Evolutionary conservation across 768 basidiomycete genomes (phyloP).

Genomic region (Leccinum boreale): DNA sequence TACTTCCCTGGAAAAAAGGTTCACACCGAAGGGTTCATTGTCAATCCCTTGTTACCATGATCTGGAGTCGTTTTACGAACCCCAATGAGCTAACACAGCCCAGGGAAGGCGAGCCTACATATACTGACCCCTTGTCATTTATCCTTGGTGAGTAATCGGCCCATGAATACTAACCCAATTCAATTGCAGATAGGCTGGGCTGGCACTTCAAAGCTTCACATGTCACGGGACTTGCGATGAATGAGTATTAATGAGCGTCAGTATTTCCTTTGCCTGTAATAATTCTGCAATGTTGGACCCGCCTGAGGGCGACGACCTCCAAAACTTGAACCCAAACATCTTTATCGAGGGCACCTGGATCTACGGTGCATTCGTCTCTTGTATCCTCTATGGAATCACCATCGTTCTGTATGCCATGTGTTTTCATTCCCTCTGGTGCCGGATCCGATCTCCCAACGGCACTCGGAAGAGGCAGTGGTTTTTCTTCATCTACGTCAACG

Average conservation of each 20-base stretch:
- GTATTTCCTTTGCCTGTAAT: neutral
- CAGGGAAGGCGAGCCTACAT: neutral
- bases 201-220: neutral
- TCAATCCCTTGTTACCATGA: no score
- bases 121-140: neutral
- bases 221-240: no score
- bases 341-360: slow-evolving; percentile 29
- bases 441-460: slow-evolving; percentile 11
- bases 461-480: slow-evolving; percentile 22
- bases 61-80: no score
- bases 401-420: slow-evolving; percentile 27
- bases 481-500: slow-evolving; percentile 28
- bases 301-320: slow-evolving; percentile 2
- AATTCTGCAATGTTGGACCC: slow-evolving; percentile 15
- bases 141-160: neutral
- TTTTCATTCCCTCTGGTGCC: slow-evolving; percentile 24
- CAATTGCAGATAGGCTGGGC: neutral
- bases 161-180: neutral
- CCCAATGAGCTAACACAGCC: neutral
- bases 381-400: slow-evolving; percentile 28
- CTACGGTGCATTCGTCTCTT: slow-evolving; percentile 28
- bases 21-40: neutral
- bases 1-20: neutral
- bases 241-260: neutral
- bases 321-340: slow-evolving; percentile 10